phyloP scores from a whole-genome alignment of 805 yeast genomes.

The Metschnikowia matae region DNA sequence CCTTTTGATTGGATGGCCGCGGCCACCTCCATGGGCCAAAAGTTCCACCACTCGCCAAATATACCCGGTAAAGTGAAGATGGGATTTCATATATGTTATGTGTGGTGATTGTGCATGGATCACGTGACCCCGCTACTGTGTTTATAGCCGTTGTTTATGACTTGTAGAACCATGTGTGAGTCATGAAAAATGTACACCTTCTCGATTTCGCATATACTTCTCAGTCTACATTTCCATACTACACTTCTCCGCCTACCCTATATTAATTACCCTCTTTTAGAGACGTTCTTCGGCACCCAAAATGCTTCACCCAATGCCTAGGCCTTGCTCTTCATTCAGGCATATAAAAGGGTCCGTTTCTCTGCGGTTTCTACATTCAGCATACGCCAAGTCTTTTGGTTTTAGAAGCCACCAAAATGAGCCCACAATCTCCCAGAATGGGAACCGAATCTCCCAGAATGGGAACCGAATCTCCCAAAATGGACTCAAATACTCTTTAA shows the following conservation, averaged over 20 bases:
- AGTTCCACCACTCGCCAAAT: too few relatives aligned
- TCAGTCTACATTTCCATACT: too few relatives aligned
- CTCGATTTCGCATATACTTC: not conserved
- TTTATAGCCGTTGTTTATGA: not conserved
- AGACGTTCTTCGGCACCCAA: not conserved
- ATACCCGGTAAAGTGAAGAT: too few relatives aligned
- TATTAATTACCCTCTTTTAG: not conserved
- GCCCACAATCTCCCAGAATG: not conserved
- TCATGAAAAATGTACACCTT: not conserved
- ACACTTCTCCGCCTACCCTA: too few relatives aligned
- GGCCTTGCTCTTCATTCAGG: not conserved
- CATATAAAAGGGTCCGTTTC: not conserved
- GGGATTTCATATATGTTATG: too few relatives aligned
- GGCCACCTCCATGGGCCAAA: not conserved
- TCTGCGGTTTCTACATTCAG: not conserved
- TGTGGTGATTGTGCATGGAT: too few relatives aligned
- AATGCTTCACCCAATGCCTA: not conserved
- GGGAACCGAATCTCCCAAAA: not conserved
- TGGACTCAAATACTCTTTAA: not conserved
- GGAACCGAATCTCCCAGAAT: not conserved
- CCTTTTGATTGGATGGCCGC: conserved; percentile 9
- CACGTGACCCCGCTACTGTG: not conserved
- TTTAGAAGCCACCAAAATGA: not conserved
- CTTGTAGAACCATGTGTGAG: not conserved
- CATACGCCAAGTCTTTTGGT: not conserved